A percentile compares a stretch with the other conserved stretches of the same genome.
Evolutionary conservation across 129 eudicot species (phyloP).

Genomic region (Ambrosia trifida): DNA sequence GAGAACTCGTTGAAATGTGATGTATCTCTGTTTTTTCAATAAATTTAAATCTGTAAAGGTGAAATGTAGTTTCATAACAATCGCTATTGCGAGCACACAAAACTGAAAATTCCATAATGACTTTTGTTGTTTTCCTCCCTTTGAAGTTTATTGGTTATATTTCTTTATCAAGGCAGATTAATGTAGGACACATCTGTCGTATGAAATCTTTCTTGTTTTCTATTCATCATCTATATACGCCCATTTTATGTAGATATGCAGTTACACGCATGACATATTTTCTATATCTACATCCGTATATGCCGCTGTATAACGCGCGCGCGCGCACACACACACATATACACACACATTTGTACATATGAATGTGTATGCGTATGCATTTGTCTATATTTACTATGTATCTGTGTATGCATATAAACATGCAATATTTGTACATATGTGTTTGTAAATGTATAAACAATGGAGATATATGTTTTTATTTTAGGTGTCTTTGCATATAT

Average conservation of each 20-base stretch:
- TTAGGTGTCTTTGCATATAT: slow-evolving; percentile 1
- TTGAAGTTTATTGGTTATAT: neutral
- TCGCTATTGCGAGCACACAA: neutral
- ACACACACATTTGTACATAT: neutral
- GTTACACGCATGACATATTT: neutral
- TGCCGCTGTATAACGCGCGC: neutral
- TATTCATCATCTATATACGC: neutral
- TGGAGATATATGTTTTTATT: neutral
- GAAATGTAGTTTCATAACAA: slow-evolving; percentile 4
- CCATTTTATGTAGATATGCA: neutral
- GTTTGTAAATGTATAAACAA: neutral
- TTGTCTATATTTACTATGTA: neutral
- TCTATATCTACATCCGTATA: neutral
- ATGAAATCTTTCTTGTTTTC: neutral
- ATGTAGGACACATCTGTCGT: neutral
- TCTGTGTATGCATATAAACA: neutral
- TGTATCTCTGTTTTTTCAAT: neutral
- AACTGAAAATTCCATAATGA: neutral
- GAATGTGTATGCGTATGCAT: neutral
- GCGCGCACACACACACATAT: too few relatives aligned
- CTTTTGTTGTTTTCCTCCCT: neutral
- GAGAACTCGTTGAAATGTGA: neutral
- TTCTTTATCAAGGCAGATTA: neutral
- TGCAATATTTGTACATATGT: neutral
- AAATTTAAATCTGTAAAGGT: neutral